Conservation (phyloP, 192 early-diverging fungal genomes). For the Coemansia sp. region DNA sequence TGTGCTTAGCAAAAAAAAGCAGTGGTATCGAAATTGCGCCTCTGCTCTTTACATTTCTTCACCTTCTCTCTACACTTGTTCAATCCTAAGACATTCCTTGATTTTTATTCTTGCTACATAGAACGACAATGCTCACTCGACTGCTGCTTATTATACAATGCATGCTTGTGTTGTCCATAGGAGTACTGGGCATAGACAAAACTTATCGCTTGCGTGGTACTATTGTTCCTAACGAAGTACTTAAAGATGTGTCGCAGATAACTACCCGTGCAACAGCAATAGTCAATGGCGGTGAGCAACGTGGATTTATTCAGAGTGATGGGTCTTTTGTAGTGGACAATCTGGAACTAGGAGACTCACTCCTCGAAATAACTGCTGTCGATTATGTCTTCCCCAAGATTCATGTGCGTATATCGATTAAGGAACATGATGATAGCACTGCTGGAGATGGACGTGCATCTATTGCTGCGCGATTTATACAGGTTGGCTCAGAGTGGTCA, state of each 20-base stretch:
- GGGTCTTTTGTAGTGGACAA: constrained; percentile 47
- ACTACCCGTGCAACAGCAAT: constrained; percentile 23
- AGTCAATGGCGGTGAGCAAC: constrained; percentile 49
- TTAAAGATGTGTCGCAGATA: constrained; percentile 29
- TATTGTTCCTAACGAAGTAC: constrained; percentile 30
- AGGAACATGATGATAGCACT: not conserved
- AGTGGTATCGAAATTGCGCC: no score
- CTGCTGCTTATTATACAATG: constrained; percentile 35
- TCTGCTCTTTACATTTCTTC: not conserved
- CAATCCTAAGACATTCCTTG: not conserved
- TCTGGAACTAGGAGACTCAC: constrained; percentile 43
- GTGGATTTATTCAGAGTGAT: constrained; percentile 41
- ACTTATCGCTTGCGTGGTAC: constrained; percentile 50
- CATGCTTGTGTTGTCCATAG: constrained; percentile 21
- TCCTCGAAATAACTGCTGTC: constrained; percentile 42
- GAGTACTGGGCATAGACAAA: constrained; percentile 20
- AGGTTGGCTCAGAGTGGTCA: constrained; percentile 52
- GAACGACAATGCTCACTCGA: constrained; percentile 17
- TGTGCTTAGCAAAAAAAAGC: no score
- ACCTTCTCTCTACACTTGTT: not conserved
- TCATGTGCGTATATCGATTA: constrained; percentile 43
- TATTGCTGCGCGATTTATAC: constrained; percentile 49
- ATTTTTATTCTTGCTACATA: not conserved
- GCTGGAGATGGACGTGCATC: constrained; percentile 29
- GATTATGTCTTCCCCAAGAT: constrained; percentile 54